phyloP scores from a whole-genome alignment of 75 land plant genomes.

The Cupressus sempervirens region DNA sequence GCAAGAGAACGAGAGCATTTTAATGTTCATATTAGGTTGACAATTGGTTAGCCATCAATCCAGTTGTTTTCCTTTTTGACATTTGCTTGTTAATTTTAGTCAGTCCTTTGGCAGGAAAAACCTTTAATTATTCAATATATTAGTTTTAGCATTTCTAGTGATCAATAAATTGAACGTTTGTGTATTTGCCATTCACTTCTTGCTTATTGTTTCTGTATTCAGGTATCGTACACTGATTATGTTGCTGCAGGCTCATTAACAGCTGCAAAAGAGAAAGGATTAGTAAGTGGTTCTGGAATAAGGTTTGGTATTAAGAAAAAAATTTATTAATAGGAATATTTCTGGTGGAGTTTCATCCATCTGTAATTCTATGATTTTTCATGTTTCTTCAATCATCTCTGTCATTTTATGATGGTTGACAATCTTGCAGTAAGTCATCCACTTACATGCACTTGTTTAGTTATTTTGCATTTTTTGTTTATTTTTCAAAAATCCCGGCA shows the following conservation, averaged over 20 bases:
- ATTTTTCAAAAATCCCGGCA: not conserved
- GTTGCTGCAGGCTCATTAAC: slow-evolving; percentile 84
- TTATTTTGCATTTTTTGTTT: not conserved
- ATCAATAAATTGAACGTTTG: not conserved
- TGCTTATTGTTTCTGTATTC: slow-evolving; percentile 7
- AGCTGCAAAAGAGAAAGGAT: slow-evolving; percentile 92
- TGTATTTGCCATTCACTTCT: not conserved
- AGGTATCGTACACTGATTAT: slow-evolving; percentile 90
- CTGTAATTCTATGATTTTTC: not conserved
- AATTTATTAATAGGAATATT: not conserved
- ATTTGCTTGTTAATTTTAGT: not conserved
- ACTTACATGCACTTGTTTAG: not conserved
- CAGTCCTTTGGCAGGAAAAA: not conserved
- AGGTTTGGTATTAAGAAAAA: not conserved
- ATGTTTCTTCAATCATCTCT: not conserved
- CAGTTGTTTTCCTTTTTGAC: not conserved
- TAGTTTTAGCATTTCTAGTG: not conserved
- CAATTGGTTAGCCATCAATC: not conserved
- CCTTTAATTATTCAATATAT: not conserved
- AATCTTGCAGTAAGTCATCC: not conserved
- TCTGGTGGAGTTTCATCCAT: not conserved
- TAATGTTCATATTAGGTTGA: not conserved
- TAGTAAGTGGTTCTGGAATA: slow-evolving; percentile 54
- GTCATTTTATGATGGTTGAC: not conserved
- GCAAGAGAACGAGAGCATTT: not conserved